Base-by-base conservation (phyloP, 768 basidiomycete species). In the Suillus ampliporus region DNA sequence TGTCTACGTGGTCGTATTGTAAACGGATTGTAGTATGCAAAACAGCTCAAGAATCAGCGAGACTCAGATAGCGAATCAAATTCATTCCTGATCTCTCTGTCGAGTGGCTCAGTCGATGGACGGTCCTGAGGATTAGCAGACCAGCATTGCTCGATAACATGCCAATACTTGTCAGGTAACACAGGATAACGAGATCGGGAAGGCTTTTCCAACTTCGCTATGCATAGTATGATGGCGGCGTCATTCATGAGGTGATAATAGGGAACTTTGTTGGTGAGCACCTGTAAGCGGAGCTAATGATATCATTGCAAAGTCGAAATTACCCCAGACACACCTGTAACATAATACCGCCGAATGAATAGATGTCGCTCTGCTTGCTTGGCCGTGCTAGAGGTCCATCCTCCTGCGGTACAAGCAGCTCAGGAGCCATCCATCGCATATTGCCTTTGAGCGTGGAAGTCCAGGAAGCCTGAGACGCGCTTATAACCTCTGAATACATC, bases 371-470 rank as follows among this genome's bases (percentile, higher is more conserved):
- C 28, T 19, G 65, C 21, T 46, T 8, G 44, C 44, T 46, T 21
- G 44, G 44, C 21, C 44, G 44, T 8, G 21, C 44, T 21, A 11
- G 21, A 46, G 21, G 21, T 21, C 44, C 44, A 21, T 46, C 44
- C 10, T 21, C n/a, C 10, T 11, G 19, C 19, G 44, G 14, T 15
- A 21, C 37, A 62, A 77, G 81, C 1, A 85, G 61, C 17, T 78
- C 70, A 0, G 81, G 73, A 60, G 83, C 84, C 13, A 80, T 79
- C 82, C 84, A 84, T 3, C 82, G 78, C 40, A 82, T 72, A 23
- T 79, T 80, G 8, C 84, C 82, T 19, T 79, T 78, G 34, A 83
- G 69, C 21, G 71, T 68, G 3, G 78, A 76, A 2, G 73, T 71
- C 64, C 70, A 50, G 57, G 50, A 54, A 6, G 38, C 54, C 19